Evolutionary conservation across 1,284 basidiomycete genomes (phyloP).

Genomic region (Fistulinella staudtii): DNA sequence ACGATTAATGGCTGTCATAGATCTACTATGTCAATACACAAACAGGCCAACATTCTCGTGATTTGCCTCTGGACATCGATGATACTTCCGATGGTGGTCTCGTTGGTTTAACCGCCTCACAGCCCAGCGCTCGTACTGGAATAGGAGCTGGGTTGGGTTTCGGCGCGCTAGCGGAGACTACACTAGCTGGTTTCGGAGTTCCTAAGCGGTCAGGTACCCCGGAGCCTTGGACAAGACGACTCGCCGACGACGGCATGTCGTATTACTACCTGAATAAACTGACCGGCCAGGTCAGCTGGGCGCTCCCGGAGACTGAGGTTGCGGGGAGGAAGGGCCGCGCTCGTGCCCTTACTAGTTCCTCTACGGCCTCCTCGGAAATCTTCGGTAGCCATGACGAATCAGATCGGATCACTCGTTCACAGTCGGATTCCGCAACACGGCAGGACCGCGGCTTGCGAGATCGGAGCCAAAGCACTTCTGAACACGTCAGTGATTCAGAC

Average conservation of each 20-base stretch:
- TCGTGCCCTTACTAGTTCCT: conserved; percentile 33
- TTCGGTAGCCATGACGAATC: conserved; percentile 24
- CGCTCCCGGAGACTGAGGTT: conserved; percentile 45
- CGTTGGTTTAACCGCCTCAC: conserved; percentile 51
- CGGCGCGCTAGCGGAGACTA: conserved; percentile 24
- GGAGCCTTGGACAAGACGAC: conserved; percentile 74
- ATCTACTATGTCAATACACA: conserved; percentile 92
- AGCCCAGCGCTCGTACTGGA: conserved; percentile 51
- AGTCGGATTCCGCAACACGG: conserved; percentile 33
- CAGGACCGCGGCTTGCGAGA: conserved; percentile 22
- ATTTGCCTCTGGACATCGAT: conserved; percentile 75
- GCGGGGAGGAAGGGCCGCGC: conserved; percentile 22
- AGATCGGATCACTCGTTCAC: conserved; percentile 30
- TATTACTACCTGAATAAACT: conserved; percentile 77
- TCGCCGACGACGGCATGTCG: conserved; percentile 81
- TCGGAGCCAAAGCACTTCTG: conserved; percentile 35
- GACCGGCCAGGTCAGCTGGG: conserved; percentile 69
- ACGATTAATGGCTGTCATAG: conserved; percentile 38
- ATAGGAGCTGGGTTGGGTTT: conserved; percentile 51
- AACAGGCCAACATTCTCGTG: conserved; percentile 82
- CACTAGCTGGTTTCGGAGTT: conserved; percentile 55
- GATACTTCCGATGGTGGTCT: conserved; percentile 58
- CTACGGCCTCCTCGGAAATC: conserved; percentile 31
- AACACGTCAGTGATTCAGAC: conserved; percentile 67
- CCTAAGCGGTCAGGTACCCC: conserved; percentile 58